Conservation (phyloP, 495 filamentous ascomycete species). For the Penicillium roqueforti region DNA sequence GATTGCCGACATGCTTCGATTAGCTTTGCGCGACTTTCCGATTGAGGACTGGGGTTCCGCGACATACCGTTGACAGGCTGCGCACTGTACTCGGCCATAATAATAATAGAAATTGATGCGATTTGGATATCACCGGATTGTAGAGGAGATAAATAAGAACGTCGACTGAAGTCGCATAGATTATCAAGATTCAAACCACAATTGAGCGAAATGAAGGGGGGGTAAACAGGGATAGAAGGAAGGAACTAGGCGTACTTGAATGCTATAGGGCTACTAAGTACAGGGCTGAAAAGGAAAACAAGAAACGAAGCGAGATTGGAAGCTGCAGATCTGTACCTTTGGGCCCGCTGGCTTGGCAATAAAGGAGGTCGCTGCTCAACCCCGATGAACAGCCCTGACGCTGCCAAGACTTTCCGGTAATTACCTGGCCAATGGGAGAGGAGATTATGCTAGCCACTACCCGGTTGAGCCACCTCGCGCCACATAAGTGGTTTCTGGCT, state of each 20-base stretch:
- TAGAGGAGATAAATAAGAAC: neutral
- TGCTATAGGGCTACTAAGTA: conserved; percentile 23
- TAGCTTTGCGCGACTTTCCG: conserved; percentile 3
- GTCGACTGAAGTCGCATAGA: conserved; percentile 15
- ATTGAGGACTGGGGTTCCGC: neutral
- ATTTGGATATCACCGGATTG: conserved; percentile 1
- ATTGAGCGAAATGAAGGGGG: neutral
- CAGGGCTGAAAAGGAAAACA: conserved; percentile 21
- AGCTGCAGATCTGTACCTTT: conserved; percentile 12
- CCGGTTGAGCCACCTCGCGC: conserved; percentile 20
- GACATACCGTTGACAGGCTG: conserved; percentile 16
- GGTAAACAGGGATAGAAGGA: neutral
- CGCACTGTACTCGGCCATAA: conserved; percentile 15
- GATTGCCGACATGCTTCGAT: neutral
- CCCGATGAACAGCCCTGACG: conserved; percentile 14
- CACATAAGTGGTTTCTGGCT: conserved; percentile 10
- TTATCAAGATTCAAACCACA: conserved; percentile 4
- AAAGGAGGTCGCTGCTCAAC: neutral
- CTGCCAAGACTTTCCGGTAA: conserved; percentile 17
- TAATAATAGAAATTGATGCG: conserved; percentile 4
- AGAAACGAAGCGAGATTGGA: conserved; percentile 16
- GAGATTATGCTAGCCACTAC: neutral
- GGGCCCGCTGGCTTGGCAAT: conserved; percentile 10
- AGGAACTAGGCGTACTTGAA: conserved; percentile 10
- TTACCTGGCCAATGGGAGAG: conserved; percentile 4